Evolutionary conservation across 495 filamentous ascomycete species (phyloP), one percentile per base, ranked within the genome.

Genomic region (Neurospora tetraspora): DNA sequence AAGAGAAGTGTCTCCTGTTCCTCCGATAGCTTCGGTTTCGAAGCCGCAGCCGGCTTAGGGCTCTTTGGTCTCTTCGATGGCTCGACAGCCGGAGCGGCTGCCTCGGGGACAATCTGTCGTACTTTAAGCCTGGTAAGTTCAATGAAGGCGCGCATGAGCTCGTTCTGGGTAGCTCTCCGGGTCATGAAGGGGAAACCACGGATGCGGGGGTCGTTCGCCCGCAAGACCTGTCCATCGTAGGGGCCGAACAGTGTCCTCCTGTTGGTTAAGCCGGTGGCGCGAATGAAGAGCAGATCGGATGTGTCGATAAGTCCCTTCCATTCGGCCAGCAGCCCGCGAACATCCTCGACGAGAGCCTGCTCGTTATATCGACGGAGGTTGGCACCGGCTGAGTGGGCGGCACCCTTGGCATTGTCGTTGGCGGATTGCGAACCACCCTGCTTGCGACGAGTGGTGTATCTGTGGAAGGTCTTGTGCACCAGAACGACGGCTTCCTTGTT

Each of bases 401-500:
- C 89, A 5, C 96, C 95, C 77, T 97, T 97, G 5, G 94, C 89
- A 42, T 91, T 88, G 79, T 99, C 96, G 78, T 92, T 98, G 36
- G 96, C 90, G 8, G 94, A 95, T 80, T 99, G 96, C 39, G 94
- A 89, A 16, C 96, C 96, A 83, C 96, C 96, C 81, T 99, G 96
- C 77, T 98, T 99, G 71, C 95, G 89, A 53, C 96, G 87, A 0
- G 96, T 99, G 0, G 96, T 99, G 77, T 99, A 99, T 36, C 96
- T 88, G 80, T 99, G 96, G 82, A 98, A 98, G 0, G 96, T 97
- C 81, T 99, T 98, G 80, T 98, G 96, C 4, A 92, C 96, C 71
- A 98, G 84, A 4, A 99, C 92, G 2, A 89, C 89, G 9, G 94
- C 92, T 77, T 96, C 91, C 72, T 92, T 88, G 70, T 94, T 92